phyloP scores from a whole-genome alignment of 495 filamentous ascomycete genomes.

The Coniosporium apollinis region DNA sequence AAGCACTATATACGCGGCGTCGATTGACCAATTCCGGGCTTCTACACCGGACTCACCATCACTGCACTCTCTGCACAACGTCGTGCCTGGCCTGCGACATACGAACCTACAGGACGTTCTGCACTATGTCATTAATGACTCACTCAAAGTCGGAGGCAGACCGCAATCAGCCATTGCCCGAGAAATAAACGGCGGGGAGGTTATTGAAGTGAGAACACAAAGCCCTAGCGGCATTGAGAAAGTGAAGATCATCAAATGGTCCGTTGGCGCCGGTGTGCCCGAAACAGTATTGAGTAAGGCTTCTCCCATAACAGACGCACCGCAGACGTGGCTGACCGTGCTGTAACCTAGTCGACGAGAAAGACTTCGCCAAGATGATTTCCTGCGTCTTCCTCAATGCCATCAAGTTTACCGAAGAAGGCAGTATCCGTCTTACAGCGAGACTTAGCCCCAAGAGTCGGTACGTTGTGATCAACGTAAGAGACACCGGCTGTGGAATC shows the following conservation, averaged over 20 bases:
- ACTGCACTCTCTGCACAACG: too few species aligned
- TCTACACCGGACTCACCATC: too few species aligned
- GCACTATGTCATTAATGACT: slow-evolving; percentile 51
- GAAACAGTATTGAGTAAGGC: slow-evolving; percentile 40
- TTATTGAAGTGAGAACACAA: slow-evolving; percentile 43
- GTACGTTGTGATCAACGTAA: slow-evolving; percentile 43
- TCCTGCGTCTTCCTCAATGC: slow-evolving; percentile 65
- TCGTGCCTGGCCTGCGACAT: slow-evolving; percentile 36
- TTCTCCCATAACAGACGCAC: background rate
- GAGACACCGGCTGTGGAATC: slow-evolving; percentile 61
- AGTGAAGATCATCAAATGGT: slow-evolving; percentile 48
- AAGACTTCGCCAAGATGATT: slow-evolving; percentile 55
- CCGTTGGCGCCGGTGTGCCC: slow-evolving; percentile 47
- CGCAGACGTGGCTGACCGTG: background rate
- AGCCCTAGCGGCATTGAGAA: slow-evolving; percentile 41
- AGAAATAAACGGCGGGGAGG: slow-evolving; percentile 45
- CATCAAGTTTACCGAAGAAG: slow-evolving; percentile 62
- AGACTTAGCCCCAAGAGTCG: slow-evolving; percentile 32
- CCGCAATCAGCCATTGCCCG: slow-evolving; percentile 50
- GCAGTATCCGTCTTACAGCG: slow-evolving; percentile 43
- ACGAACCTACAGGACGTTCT: slow-evolving; percentile 49
- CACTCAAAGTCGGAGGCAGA: slow-evolving; percentile 50
- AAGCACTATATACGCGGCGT: too few species aligned
- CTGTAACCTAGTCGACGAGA: slow-evolving; percentile 41
- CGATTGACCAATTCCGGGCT: too few species aligned